These are phyloP conservation scores for Akanthomyces uredinophilus DNA, from an alignment of 2,329 filamentous ascomycete genomes.

Conservation along the genomic window DNA sequence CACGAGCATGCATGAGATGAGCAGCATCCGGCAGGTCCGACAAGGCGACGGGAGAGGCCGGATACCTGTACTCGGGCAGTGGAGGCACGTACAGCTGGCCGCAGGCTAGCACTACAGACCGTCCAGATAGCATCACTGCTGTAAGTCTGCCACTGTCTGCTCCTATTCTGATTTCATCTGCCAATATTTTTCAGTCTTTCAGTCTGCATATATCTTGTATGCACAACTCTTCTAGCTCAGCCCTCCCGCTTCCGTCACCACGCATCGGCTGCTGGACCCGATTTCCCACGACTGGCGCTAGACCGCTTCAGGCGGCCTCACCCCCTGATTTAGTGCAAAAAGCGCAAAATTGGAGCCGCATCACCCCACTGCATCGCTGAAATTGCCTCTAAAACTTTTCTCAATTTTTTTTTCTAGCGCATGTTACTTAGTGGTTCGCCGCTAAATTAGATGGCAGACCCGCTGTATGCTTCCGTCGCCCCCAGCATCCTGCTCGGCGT, in stretches of 20 bases:
- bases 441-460: neutral
- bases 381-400: neutral
- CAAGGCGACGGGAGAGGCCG: neutral
- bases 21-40: neutral
- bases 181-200: too few species aligned
- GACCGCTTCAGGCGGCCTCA: neutral
- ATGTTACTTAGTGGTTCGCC: neutral
- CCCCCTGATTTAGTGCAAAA: neutral
- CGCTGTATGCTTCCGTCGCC: neutral
- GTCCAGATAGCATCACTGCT: too few species aligned
- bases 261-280: neutral
- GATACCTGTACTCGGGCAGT: neutral
- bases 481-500: conserved; percentile 2
- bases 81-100: too few species aligned
- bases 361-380: neutral
- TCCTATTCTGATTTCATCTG: neutral
- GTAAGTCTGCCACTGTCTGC: neutral
- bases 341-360: neutral
- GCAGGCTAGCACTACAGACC: too few species aligned
- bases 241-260: neutral
- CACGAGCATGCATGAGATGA: neutral
- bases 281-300: neutral
- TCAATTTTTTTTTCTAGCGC: neutral
- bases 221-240: neutral
- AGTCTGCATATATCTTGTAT: neutral